Percentiles rank a stretch among this genome's conserved stretches.
Evolutionary conservation across 441 rosid species (phyloP).

Genomic region (Croton laevigatus): DNA sequence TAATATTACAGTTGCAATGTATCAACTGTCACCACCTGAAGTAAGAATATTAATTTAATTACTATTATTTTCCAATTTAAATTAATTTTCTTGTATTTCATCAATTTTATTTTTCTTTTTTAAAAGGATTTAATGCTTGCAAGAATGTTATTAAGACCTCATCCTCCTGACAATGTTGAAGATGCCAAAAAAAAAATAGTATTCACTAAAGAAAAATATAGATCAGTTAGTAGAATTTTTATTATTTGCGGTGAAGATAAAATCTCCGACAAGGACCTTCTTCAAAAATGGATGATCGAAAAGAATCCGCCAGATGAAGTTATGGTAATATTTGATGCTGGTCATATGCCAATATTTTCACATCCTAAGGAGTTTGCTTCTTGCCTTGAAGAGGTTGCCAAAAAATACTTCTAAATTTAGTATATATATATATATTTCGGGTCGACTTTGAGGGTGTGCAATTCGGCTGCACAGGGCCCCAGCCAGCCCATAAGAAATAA

Average conservation of each 20-base stretch:
- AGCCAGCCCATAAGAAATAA: no score
- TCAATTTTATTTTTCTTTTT: background rate
- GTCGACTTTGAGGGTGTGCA: no score
- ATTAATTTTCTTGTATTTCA: background rate
- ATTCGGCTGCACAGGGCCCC: no score
- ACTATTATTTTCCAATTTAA: background rate
- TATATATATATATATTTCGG: no score
- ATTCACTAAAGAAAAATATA: slow-evolving; percentile 26
- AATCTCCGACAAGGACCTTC: background rate
- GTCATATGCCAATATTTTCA: slow-evolving; percentile 38
- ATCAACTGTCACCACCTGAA: background rate
- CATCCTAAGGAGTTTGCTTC: slow-evolving; percentile 25
- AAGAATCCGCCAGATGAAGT: slow-evolving; percentile 26
- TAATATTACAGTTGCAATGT: background rate
- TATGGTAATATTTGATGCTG: slow-evolving; percentile 29
- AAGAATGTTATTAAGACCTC: slow-evolving; percentile 26
- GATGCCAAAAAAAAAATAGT: background rate
- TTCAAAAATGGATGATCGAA: slow-evolving; percentile 37
- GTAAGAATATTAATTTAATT: background rate
- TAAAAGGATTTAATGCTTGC: slow-evolving; percentile 7
- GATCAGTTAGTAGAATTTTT: slow-evolving; percentile 29
- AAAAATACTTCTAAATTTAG: slow-evolving; percentile 11
- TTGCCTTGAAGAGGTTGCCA: slow-evolving; percentile 28
- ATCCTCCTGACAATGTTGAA: slow-evolving; percentile 4
- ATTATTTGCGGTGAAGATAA: slow-evolving; percentile 27